phyloP scores from a whole-genome alignment of 768 basidiomycete species.

The Panus rudis region DNA sequence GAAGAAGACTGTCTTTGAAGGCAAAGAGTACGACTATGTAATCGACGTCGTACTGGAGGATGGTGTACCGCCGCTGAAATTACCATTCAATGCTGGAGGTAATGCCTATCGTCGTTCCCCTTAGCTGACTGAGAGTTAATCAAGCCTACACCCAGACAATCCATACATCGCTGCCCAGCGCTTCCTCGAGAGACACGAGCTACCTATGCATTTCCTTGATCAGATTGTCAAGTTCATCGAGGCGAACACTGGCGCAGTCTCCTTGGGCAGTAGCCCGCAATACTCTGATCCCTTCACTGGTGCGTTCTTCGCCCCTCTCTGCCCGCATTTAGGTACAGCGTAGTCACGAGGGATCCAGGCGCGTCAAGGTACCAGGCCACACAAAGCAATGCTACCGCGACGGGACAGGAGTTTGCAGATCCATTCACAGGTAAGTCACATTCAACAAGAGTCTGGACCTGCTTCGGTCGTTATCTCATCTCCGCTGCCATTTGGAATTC shows the following conservation, averaged over 20 bases:
- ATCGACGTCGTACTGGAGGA: slow-evolving; percentile 97
- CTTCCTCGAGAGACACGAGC: slow-evolving; percentile 78
- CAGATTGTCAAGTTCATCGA: slow-evolving; percentile 92
- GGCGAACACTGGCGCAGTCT: slow-evolving; percentile 78
- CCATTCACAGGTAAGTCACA: slow-evolving; percentile 20
- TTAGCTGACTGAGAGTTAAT: no score
- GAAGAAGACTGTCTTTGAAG: slow-evolving; percentile 88
- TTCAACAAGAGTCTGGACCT: not conserved
- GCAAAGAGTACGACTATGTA: slow-evolving; percentile 98
- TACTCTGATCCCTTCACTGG: slow-evolving; percentile 92
- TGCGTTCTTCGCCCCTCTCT: slow-evolving; percentile 17
- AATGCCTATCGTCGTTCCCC: slow-evolving; percentile 13
- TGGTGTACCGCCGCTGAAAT: slow-evolving; percentile 84
- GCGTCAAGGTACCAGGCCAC: slow-evolving; percentile 28
- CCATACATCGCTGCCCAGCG: slow-evolving; percentile 84
- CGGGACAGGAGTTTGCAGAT: slow-evolving; percentile 19
- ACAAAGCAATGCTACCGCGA: slow-evolving; percentile 2
- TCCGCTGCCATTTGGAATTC: slow-evolving; percentile 11
- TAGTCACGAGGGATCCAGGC: no score
- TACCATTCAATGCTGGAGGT: slow-evolving; percentile 91
- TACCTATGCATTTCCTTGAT: slow-evolving; percentile 78
- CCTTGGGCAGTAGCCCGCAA: slow-evolving; percentile 52
- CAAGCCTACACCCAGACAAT: slow-evolving; percentile 54
- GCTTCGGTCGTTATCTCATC: slow-evolving; percentile 3
- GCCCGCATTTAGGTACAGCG: no score